Percentiles rank a stretch among this genome's conserved stretches.
These are phyloP conservation scores for Fusarium globosum DNA, from an alignment of 2,329 filamentous ascomycete species.

Conservation along the genomic window DNA sequence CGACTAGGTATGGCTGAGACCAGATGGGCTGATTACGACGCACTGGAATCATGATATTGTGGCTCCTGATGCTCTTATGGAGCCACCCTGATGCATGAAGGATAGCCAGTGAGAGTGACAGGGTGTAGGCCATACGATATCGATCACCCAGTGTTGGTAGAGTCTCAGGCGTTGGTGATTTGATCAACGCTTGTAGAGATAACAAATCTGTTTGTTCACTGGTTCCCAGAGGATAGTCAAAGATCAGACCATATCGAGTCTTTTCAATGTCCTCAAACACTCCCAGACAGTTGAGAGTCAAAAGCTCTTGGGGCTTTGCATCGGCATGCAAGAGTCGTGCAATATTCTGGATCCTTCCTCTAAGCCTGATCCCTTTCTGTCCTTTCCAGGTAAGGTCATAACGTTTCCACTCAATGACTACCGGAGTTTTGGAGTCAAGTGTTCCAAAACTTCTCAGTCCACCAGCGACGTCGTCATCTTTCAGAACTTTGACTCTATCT, in stretches of 20 bases:
- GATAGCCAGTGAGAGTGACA: not conserved
- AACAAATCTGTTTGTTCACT: not conserved
- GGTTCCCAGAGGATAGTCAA: not conserved
- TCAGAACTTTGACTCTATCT: not conserved
- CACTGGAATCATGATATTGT: slow-evolving; percentile 11
- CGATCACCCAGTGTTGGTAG: slow-evolving; percentile 1
- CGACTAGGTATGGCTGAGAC: slow-evolving; percentile 11
- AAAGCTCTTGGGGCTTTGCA: not conserved
- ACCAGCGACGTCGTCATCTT: not conserved
- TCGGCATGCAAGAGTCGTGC: not conserved
- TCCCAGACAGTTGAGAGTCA: slow-evolving; percentile 1
- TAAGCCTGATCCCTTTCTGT: not conserved
- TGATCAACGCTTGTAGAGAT: not conserved
- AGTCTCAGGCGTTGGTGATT: not conserved
- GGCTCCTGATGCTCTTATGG: slow-evolving; percentile 16
- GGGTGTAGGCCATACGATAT: not conserved
- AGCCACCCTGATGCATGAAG: slow-evolving; percentile 13
- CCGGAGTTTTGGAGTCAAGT: not conserved
- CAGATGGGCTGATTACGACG: not conserved
- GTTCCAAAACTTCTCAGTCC: not conserved
- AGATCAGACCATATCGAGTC: not conserved
- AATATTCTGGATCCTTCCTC: slow-evolving; percentile 6
- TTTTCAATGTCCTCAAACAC: not conserved
- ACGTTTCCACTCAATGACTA: not conserved
- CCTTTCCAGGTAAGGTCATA: slow-evolving; percentile 6